Conservation (phyloP, 441 rosid genomes). For the Adansonia madagascariensis region DNA sequence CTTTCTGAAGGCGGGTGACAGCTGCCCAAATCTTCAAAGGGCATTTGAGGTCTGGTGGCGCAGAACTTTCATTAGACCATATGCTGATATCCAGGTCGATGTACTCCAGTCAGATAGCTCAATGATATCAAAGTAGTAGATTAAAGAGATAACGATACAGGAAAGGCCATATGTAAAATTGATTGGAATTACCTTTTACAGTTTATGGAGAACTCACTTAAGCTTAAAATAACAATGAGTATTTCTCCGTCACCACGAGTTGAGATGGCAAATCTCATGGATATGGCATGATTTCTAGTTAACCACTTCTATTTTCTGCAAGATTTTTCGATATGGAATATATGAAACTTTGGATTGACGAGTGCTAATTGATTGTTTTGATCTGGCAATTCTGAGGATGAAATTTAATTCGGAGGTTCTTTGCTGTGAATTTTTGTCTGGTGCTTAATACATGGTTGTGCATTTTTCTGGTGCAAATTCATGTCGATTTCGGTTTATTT, state of each 20-base stretch:
- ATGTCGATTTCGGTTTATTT: no score
- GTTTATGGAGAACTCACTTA: conserved; percentile 14
- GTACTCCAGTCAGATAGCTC: conserved; percentile 42
- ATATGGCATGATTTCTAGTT: not conserved
- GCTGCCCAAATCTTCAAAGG: conserved; percentile 59
- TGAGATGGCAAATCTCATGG: not conserved
- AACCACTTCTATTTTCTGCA: conserved; percentile 6
- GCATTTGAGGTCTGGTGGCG: conserved; percentile 98
- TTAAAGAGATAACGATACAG: conserved; percentile 16
- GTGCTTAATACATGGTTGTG: conserved; percentile 2
- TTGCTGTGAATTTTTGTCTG: conserved; percentile 21
- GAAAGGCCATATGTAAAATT: conserved; percentile 21
- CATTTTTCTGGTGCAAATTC: not conserved
- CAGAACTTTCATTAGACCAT: conserved; percentile 79
- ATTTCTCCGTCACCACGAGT: conserved; percentile 24
- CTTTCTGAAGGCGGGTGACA: conserved; percentile 80
- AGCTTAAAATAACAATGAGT: conserved; percentile 6
- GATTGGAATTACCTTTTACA: conserved; percentile 9
- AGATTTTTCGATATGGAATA: conserved; percentile 21
- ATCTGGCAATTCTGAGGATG: not conserved
- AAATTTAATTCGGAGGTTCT: conserved; percentile 20
- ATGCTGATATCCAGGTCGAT: conserved; percentile 52
- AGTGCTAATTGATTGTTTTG: conserved; percentile 41
- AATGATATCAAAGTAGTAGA: conserved; percentile 38
- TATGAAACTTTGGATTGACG: conserved; percentile 31